Percentiles rank a stretch among this genome's conserved stretches.
These are phyloP conservation scores for Lyophyllum shimeji DNA, from an alignment of 768 basidiomycete genomes.

Conservation along the genomic window DNA sequence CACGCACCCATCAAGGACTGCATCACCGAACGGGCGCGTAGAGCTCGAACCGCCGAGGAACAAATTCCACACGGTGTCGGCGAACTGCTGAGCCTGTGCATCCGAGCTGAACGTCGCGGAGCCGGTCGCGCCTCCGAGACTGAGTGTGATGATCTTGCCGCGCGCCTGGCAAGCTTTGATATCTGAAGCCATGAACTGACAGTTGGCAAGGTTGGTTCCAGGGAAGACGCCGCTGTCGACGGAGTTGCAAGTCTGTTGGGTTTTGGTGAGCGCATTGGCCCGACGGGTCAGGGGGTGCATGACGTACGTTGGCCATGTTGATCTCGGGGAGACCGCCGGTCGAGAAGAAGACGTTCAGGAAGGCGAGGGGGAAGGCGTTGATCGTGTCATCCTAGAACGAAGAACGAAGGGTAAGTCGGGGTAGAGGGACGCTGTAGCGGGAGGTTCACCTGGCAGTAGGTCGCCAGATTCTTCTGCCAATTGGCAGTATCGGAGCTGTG, in stretches of 20 bases:
- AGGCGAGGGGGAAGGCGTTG: conserved; percentile 61
- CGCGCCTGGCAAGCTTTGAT: conserved; percentile 65
- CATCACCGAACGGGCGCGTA: conserved; percentile 65
- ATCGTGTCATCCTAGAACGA: conserved; percentile 58
- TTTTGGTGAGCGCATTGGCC: not conserved
- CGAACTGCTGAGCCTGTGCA: conserved; percentile 50
- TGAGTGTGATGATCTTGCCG: conserved; percentile 58
- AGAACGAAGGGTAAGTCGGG: not conserved
- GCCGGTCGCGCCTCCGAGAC: conserved; percentile 65
- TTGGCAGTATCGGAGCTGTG: conserved; percentile 44
- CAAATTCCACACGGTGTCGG: conserved; percentile 61
- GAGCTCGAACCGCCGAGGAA: conserved; percentile 65
- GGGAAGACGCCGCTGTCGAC: conserved; percentile 54
- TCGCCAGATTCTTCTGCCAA: conserved; percentile 59
- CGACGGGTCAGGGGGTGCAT: not conserved
- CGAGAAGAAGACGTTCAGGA: conserved; percentile 60
- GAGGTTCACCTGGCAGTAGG: conserved; percentile 50
- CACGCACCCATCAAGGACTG: conserved; percentile 61
- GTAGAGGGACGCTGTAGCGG: not conserved
- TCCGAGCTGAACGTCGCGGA: conserved; percentile 49
- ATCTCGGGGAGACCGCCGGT: conserved; percentile 58
- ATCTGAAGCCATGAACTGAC: conserved; percentile 53
- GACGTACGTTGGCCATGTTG: conserved; percentile 56
- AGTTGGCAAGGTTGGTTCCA: conserved; percentile 63
- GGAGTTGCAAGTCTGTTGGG: conserved; percentile 57